Conservation (phyloP, 805 yeast genomes). For the Wickerhamiella spandovensis region DNA sequence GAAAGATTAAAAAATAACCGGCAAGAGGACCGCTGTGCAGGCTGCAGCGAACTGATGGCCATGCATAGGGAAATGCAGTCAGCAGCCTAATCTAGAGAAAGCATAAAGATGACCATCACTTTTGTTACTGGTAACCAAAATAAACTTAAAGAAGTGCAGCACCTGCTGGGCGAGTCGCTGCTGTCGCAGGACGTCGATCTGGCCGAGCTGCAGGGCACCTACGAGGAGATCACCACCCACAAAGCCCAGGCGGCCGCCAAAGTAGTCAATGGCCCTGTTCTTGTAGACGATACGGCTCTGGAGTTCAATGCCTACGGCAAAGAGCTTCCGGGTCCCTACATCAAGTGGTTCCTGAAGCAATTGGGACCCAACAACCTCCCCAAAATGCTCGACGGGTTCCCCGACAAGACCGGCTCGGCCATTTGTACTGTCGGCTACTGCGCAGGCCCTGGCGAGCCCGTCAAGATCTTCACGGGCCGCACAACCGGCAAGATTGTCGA, state of each 20-base stretch:
- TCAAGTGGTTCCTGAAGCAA: slow-evolving; percentile 77
- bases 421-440: slow-evolving; percentile 88
- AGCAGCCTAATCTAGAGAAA: too few relatives aligned
- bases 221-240: slow-evolving; percentile 65
- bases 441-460: slow-evolving; percentile 62
- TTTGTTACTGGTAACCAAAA: slow-evolving; percentile 84
- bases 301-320: slow-evolving; percentile 61
- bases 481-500: slow-evolving; percentile 71
- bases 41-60: too few relatives aligned
- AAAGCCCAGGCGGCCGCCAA: slow-evolving; percentile 67
- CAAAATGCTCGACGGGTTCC: slow-evolving; percentile 66
- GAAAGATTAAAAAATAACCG: too few relatives aligned
- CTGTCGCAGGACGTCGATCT: slow-evolving; percentile 60
- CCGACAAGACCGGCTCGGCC: slow-evolving; percentile 74
- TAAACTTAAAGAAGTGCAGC: slow-evolving; percentile 73
- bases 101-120: slow-evolving; percentile 29
- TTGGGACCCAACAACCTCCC: slow-evolving; percentile 69
- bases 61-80: too few relatives aligned
- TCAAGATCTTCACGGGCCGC: slow-evolving; percentile 70
- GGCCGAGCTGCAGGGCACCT: slow-evolving; percentile 82
- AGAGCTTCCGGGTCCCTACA: slow-evolving; percentile 87
- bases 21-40: too few relatives aligned
- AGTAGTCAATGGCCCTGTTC: slow-evolving; percentile 58
- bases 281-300: slow-evolving; percentile 91
- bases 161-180: slow-evolving; percentile 43